A percentile compares a stretch with the other conserved stretches of the same genome.
Conservation (phyloP, 2,329 filamentous ascomycete species). For the Hypoxylon sp. region DNA sequence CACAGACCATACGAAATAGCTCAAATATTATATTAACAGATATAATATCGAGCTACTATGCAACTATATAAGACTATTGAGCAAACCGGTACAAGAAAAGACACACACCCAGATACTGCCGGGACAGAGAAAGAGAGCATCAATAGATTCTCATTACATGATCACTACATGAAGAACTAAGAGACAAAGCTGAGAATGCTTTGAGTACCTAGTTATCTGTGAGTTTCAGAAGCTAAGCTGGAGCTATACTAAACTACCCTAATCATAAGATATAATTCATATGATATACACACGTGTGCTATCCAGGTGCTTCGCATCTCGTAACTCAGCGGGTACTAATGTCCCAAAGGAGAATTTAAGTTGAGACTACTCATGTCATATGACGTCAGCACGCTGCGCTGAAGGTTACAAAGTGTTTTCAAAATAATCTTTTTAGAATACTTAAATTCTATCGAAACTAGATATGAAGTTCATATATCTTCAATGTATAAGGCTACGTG, state of each 20-base stretch:
- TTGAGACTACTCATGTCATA: slow-evolving; percentile 11
- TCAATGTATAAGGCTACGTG: not conserved
- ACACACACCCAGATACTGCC: not conserved
- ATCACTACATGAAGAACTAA: no score
- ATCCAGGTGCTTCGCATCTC: not conserved
- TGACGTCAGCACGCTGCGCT: slow-evolving; percentile 33
- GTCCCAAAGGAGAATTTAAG: slow-evolving; percentile 3
- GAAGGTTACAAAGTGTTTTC: slow-evolving; percentile 10
- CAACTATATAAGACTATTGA: not conserved
- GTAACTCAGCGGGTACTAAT: slow-evolving; percentile 6
- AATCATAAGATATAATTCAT: not conserved
- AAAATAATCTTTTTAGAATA: slow-evolving; percentile 7
- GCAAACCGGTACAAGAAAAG: not conserved
- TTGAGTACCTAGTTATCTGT: not conserved
- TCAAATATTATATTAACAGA: not conserved
- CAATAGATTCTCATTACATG: no score
- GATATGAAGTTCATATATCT: not conserved
- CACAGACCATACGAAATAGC: not conserved
- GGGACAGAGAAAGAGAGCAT: no score
- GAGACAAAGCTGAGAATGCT: no score
- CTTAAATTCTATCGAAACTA: not conserved
- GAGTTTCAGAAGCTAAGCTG: no score
- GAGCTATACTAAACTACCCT: not conserved
- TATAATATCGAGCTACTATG: not conserved
- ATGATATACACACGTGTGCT: not conserved